Evolutionary conservation across 2,329 filamentous ascomycete species (phyloP).

Genomic region (Fusarium liriodendri): DNA sequence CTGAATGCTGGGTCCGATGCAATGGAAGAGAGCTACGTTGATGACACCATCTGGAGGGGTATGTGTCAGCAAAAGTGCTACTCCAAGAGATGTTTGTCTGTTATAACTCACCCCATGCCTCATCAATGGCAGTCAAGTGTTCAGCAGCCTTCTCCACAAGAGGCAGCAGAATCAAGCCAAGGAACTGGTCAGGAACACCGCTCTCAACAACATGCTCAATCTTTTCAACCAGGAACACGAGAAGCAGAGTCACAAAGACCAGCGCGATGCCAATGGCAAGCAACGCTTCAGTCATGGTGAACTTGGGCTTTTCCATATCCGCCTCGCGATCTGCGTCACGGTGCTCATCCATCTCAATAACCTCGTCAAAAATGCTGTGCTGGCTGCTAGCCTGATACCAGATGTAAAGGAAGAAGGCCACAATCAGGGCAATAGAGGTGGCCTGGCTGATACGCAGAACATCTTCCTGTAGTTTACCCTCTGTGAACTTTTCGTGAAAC

Average conservation of each 20-base stretch:
- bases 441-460: constrained; percentile 70
- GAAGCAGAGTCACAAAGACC: constrained; percentile 71
- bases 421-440: constrained; percentile 70
- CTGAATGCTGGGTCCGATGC: constrained; percentile 79
- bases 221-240: constrained; percentile 74
- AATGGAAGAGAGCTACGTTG: constrained; percentile 78
- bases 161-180: constrained; percentile 71
- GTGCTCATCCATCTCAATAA: constrained; percentile 62
- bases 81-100: fast-evolving
- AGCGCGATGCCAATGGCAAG: constrained; percentile 69
- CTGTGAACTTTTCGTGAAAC: constrained; percentile 45
- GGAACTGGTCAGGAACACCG: constrained; percentile 48
- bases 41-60: constrained; percentile 64
- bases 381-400: constrained; percentile 74
- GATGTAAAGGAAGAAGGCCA: constrained; percentile 68
- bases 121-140: constrained; percentile 76
- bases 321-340: constrained; percentile 67
- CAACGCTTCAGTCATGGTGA: constrained; percentile 73
- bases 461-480: constrained; percentile 55
- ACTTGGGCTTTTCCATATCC: constrained; percentile 69
- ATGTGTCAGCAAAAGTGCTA: background rate
- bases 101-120: constrained; percentile 64
- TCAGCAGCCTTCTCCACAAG: constrained; percentile 79
- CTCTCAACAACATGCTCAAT: constrained; percentile 63
- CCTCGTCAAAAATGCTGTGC: constrained; percentile 70